phyloP scores from a whole-genome alignment of 2,329 filamentous ascomycete genomes.

The Leptographium galeiforme region DNA sequence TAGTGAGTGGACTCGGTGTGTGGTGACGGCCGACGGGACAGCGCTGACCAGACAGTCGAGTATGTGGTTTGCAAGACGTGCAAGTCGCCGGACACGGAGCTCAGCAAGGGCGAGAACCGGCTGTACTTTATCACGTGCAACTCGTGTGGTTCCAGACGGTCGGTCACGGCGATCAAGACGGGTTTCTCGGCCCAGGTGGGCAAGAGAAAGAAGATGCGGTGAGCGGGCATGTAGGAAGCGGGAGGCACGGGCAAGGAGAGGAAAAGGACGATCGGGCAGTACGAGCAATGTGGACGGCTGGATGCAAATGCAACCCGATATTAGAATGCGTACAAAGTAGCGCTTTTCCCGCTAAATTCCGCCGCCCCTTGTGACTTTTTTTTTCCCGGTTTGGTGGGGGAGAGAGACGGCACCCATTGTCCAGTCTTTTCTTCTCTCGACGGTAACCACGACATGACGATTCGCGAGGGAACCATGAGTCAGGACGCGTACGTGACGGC shows the following conservation, averaged over 20 bases:
- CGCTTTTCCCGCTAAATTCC: too few relatives aligned
- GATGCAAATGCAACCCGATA: too few relatives aligned
- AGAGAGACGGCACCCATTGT: too few relatives aligned
- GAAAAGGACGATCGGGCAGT: too few relatives aligned
- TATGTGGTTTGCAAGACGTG: conserved; percentile 99
- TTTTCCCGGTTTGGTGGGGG: too few relatives aligned
- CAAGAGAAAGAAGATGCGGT: conserved; percentile 93
- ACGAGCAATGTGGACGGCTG: too few relatives aligned
- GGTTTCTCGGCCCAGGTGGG: conserved; percentile 99
- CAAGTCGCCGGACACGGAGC: conserved; percentile 82
- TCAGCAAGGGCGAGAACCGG: conserved; percentile 98
- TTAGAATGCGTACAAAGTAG: too few relatives aligned
- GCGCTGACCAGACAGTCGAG: conserved; percentile 55
- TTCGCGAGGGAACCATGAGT: conserved; percentile 14
- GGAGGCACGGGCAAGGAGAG: too few relatives aligned
- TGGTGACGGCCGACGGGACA: too few relatives aligned
- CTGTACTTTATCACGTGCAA: conserved; percentile 79
- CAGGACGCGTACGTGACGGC: conserved; percentile 7
- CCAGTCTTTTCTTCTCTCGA: too few relatives aligned
- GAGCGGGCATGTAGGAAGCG: conserved; percentile 23
- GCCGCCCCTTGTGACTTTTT: too few relatives aligned
- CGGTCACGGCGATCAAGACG: conserved; percentile 96
- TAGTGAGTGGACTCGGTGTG: conserved; percentile 43
- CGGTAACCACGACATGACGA: conserved; percentile 7
- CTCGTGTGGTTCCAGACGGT: conserved; percentile 61